Evolutionary conservation across 371 early-diverging fungal genomes (phyloP).

Genomic region (Parasitella parasitica): DNA sequence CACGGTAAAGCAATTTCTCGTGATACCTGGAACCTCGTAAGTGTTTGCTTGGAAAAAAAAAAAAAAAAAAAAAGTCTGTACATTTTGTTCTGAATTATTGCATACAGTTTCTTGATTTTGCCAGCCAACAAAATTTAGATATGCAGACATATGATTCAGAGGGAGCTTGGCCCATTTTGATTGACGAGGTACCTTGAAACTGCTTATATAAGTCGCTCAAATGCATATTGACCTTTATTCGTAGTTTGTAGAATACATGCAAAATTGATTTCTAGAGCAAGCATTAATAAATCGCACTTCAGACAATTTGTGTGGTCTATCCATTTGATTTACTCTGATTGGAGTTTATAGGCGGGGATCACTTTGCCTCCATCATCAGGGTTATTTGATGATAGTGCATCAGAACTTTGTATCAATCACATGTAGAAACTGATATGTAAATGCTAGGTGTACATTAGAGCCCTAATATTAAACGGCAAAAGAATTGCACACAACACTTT

Average conservation of each 20-base stretch:
- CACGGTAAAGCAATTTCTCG: constrained; percentile 78
- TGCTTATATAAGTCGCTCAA: background rate
- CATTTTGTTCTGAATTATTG: background rate
- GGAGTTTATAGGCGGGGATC: no score
- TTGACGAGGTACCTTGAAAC: constrained; percentile 60
- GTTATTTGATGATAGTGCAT: no score
- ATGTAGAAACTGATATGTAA: no score
- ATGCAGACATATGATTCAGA: constrained; percentile 72
- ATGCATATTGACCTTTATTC: background rate
- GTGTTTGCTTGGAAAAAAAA: background rate
- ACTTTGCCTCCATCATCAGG: no score
- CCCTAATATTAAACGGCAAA: no score
- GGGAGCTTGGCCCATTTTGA: constrained; percentile 83
- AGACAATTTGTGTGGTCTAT: no score
- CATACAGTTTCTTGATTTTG: constrained; percentile 77
- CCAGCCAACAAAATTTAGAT: constrained; percentile 57
- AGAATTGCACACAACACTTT: no score
- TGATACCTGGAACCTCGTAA: constrained; percentile 85
- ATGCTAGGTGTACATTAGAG: no score
- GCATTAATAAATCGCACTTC: no score
- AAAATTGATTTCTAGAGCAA: background rate
- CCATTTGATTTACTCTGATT: no score
- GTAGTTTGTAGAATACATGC: constrained; percentile 22
- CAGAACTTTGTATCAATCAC: no score
- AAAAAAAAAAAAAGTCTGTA: no score